Evolutionary conservation across 257 asterid genomes (phyloP).

Genomic region (Solanum megistacrolobum): DNA sequence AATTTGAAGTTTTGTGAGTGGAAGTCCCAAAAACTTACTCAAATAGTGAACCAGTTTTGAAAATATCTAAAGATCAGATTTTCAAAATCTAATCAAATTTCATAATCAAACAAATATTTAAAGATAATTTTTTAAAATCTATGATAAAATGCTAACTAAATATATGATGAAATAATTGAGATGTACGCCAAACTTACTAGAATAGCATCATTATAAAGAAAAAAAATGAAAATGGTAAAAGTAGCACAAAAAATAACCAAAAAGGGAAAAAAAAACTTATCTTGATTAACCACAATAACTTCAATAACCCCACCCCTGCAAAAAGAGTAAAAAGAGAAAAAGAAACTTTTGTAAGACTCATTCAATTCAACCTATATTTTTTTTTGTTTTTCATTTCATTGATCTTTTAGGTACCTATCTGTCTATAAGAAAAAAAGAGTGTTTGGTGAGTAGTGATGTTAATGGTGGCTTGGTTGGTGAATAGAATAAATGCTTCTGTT

Average conservation of each 20-base stretch:
- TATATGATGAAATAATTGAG: neutral
- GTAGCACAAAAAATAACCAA: neutral
- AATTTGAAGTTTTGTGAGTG: neutral
- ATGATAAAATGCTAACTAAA: neutral
- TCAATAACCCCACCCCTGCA: neutral
- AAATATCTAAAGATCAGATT: neutral
- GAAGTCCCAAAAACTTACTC: neutral
- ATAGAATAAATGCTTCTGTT: slow-evolving; percentile 45
- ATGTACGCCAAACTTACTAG: neutral
- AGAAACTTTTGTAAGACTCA: neutral
- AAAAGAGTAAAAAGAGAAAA: neutral
- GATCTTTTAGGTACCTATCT: neutral
- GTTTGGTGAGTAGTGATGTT: neutral
- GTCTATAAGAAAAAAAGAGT: neutral
- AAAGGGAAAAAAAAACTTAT: neutral
- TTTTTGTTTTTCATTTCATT: neutral
- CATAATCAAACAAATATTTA: neutral
- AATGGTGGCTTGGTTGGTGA: slow-evolving; percentile 33
- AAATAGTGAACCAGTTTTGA: too few relatives aligned
- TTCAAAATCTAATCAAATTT: neutral
- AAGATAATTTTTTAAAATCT: neutral
- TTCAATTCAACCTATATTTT: neutral
- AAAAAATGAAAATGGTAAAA: neutral
- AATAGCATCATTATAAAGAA: neutral
- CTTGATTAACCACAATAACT: neutral